Percentiles rank a stretch among this genome's conserved stretches.
These are phyloP conservation scores for Pilatotrama ljubarskyi DNA, from an alignment of 768 basidiomycete species.

Conservation along the genomic window DNA sequence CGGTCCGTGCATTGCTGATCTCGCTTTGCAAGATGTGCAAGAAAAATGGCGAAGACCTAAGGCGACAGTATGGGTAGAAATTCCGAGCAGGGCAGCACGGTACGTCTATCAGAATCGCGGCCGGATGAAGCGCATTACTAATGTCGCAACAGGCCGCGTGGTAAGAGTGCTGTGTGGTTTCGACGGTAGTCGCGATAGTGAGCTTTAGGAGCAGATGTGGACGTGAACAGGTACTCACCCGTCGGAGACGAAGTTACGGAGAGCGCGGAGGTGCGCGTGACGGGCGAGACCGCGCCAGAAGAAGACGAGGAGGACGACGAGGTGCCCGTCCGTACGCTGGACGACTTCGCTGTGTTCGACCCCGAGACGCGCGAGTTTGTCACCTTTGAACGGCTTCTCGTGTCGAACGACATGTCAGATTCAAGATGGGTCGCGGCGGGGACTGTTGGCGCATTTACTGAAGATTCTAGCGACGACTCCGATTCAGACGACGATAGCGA, in stretches of 20 bases:
- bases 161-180: background rate
- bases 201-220: background rate
- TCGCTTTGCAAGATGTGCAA: background rate
- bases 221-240: constrained; percentile 10
- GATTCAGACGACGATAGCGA: constrained; percentile 26
- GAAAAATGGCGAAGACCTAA: background rate
- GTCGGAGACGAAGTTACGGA: constrained; percentile 27
- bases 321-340: constrained; percentile 57
- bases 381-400: constrained; percentile 38
- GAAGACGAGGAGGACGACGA: constrained; percentile 9
- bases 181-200: background rate
- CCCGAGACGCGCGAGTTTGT: constrained; percentile 39
- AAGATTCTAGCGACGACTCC: constrained; percentile 14
- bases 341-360: constrained; percentile 56
- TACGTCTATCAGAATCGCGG: too few relatives aligned
- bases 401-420: background rate
- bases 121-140: background rate
- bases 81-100: background rate
- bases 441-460: constrained; percentile 40
- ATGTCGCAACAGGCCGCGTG: background rate
- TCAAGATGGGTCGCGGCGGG: constrained; percentile 37
- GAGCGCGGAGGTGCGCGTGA: constrained; percentile 37
- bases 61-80: constrained; percentile 1
- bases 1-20: background rate
- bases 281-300: constrained; percentile 41